Evolutionary conservation across 2,329 filamentous ascomycete species (phyloP).

Genomic region (Aspergillus thermomutatus): DNA sequence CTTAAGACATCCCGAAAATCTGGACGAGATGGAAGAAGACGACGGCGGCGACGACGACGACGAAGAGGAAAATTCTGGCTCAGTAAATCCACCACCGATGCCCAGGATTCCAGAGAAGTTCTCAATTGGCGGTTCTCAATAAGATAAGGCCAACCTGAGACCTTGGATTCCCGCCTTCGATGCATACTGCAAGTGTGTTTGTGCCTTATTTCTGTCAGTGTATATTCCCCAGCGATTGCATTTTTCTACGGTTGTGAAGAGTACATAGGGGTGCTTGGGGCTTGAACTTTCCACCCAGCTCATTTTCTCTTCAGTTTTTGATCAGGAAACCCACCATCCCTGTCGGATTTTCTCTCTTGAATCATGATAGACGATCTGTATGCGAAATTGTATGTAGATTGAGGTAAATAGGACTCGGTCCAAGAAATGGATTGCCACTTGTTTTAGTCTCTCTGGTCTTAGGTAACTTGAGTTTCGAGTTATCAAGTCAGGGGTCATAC

Average conservation of each 20-base stretch:
- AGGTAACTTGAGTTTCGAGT: not conserved
- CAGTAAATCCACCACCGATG: conserved; percentile 25
- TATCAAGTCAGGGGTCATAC: not conserved
- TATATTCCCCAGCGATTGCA: conserved; percentile 23
- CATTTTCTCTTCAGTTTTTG: not conserved
- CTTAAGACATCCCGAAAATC: conserved; percentile 58
- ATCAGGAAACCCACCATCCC: not conserved
- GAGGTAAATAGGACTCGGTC: not conserved
- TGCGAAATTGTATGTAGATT: not conserved
- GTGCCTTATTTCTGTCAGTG: conserved; percentile 5
- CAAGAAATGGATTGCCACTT: not conserved
- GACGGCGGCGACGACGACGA: conserved; percentile 55
- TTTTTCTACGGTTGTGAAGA: not conserved
- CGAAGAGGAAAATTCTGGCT: conserved; percentile 24
- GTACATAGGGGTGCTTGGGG: not conserved
- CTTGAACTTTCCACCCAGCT: not conserved
- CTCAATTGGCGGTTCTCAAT: conserved; percentile 21
- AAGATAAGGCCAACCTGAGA: not conserved
- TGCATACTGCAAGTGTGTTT: conserved; percentile 1
- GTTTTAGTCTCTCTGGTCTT: not conserved
- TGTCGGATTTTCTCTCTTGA: not conserved
- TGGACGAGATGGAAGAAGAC: conserved; percentile 61
- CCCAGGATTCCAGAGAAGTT: conserved; percentile 33
- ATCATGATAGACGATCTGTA: not conserved
- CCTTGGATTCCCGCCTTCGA: not conserved